Conservation (phyloP, 768 basidiomycete species). For the Boletus edulis region DNA sequence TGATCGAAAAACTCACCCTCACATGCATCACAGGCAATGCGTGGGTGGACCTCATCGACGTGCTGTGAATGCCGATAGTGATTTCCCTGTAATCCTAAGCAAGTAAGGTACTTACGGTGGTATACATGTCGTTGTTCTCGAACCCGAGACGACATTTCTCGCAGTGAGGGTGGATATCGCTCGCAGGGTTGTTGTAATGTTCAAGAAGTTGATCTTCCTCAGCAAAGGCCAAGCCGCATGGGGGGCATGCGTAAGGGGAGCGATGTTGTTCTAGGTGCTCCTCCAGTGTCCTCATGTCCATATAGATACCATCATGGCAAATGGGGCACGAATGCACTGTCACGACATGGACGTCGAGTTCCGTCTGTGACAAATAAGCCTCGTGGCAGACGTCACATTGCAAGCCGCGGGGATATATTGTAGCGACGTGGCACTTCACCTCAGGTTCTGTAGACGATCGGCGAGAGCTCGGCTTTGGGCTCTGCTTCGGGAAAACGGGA, state of each 20-base stretch:
- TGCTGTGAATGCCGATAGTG: slow-evolving; percentile 33
- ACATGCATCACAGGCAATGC: slow-evolving; percentile 33
- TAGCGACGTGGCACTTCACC: slow-evolving; percentile 1
- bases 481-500: slow-evolving; percentile 12
- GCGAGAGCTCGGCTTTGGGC: slow-evolving; percentile 9
- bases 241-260: slow-evolving; percentile 22
- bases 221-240: slow-evolving; percentile 23
- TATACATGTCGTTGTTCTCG: slow-evolving; percentile 27
- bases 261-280: slow-evolving; percentile 32
- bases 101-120: slow-evolving; percentile 25
- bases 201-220: slow-evolving; percentile 36
- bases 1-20: slow-evolving; percentile 22
- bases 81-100: neutral
- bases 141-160: slow-evolving; percentile 34
- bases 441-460: slow-evolving; percentile 8
- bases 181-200: slow-evolving; percentile 39
- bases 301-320: slow-evolving; percentile 32
- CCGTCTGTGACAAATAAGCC: slow-evolving; percentile 19
- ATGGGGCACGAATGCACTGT: slow-evolving; percentile 32
- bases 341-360: slow-evolving; percentile 30
- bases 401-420: slow-evolving; percentile 3
- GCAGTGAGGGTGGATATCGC: slow-evolving; percentile 37
- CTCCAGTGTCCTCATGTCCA: slow-evolving; percentile 22
- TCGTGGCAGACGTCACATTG: slow-evolving; percentile 26
- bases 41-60: slow-evolving; percentile 35